Evolutionary conservation across 106 monocot genomes (phyloP).

Genomic region (Gastrodia elata): DNA sequence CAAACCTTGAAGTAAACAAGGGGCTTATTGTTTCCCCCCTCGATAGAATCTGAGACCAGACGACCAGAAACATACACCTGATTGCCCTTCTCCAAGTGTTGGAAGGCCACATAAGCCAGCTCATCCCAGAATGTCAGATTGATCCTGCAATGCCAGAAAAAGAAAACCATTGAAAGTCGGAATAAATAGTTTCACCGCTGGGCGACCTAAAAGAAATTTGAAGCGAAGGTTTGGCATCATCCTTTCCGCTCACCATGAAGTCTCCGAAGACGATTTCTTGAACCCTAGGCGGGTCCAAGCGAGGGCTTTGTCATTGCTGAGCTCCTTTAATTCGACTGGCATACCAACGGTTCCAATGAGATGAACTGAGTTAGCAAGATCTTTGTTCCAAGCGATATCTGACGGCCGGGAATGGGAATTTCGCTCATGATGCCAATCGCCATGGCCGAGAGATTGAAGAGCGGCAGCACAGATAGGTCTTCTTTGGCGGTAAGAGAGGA

Average conservation of each 20-base stretch:
- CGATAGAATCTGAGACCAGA: conserved; percentile 59
- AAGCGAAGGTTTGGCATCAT: background rate
- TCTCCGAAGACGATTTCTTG: conserved; percentile 56
- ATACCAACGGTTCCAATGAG: conserved; percentile 61
- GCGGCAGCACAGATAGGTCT: background rate
- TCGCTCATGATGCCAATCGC: background rate
- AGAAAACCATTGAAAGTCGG: background rate
- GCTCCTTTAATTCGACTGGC: conserved; percentile 63
- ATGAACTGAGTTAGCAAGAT: conserved; percentile 35
- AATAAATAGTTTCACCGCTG: too few species aligned
- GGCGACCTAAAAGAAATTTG: background rate
- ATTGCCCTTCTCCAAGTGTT: conserved; percentile 74
- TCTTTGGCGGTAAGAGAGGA: background rate
- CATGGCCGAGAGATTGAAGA: background rate
- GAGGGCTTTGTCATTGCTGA: conserved; percentile 57
- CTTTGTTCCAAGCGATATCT: conserved; percentile 14
- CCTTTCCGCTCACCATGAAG: conserved; percentile 31
- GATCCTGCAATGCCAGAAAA: conserved; percentile 49
- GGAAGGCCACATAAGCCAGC: conserved; percentile 66
- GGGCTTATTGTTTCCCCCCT: conserved; percentile 48
- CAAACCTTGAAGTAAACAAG: conserved; percentile 74
- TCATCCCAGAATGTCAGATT: conserved; percentile 89
- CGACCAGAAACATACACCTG: conserved; percentile 71
- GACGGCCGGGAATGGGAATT: background rate
- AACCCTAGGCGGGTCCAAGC: conserved; percentile 71